Evolutionary conservation across 2,329 filamentous ascomycete species (phyloP).

Genomic region (Bipolaris victoriae): DNA sequence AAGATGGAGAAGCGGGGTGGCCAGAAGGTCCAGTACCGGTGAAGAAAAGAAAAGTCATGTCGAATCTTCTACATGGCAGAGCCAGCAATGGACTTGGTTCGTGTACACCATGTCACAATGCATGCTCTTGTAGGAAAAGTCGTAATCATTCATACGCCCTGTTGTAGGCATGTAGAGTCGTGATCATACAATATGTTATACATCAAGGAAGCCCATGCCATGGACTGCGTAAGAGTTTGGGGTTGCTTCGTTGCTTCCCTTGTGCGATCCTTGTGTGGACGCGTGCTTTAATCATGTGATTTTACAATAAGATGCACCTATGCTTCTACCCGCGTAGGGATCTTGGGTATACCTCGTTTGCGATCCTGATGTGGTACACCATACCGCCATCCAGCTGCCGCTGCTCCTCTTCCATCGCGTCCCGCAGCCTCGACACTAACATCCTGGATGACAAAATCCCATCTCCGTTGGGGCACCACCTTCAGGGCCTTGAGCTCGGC

Average conservation of each 20-base stretch:
- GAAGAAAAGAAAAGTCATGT: conserved; percentile 15
- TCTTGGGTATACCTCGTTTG: conserved; percentile 68
- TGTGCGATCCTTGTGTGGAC: conserved; percentile 66
- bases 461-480: conserved; percentile 57
- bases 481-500: conserved; percentile 54
- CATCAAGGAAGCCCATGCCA: conserved; percentile 38
- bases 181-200: conserved; percentile 5
- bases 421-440: conserved; percentile 63
- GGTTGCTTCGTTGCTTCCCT: conserved; percentile 62
- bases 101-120: neutral
- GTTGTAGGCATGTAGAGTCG: neutral
- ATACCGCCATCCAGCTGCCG: conserved; percentile 65
- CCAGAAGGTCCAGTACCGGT: conserved; percentile 57
- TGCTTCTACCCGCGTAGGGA: conserved; percentile 63
- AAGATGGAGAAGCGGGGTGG: conserved; percentile 61
- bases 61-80: neutral
- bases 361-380: conserved; percentile 67
- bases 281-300: conserved; percentile 4
- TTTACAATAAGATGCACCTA: conserved; percentile 22
- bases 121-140: neutral
- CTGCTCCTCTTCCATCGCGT: conserved; percentile 58
- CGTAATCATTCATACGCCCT: neutral
- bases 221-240: conserved; percentile 67
- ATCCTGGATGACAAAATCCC: conserved; percentile 66
- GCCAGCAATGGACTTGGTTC: neutral